A percentile compares a stretch with the other conserved stretches of the same genome.
Conservation (phyloP, 1,139 yeast species). For the Entelexis paramagnoliae region DNA sequence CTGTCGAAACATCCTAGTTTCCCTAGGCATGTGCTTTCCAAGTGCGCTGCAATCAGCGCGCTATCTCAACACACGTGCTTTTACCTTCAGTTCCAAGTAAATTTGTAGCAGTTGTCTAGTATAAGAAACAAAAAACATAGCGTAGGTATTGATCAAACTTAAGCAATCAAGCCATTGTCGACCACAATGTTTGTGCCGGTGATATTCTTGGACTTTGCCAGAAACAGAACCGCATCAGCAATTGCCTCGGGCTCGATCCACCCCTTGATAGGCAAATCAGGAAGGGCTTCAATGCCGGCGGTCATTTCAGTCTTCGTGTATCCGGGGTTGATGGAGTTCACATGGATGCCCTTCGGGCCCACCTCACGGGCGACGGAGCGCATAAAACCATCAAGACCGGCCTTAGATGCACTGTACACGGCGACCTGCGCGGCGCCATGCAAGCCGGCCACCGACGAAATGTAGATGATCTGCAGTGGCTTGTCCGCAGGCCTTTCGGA, state of each 20-base stretch:
- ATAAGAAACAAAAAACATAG: too few relatives aligned
- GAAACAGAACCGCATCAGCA: conserved; percentile 32
- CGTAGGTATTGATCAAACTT: too few relatives aligned
- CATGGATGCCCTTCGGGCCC: conserved; percentile 40
- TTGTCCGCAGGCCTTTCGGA: conserved; percentile 2
- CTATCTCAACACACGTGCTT: too few relatives aligned
- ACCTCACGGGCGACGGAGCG: conserved; percentile 53
- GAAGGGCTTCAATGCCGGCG: neutral
- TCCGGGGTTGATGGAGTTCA: conserved; percentile 64
- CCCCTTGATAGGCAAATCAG: conserved; percentile 10
- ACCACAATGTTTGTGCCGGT: conserved; percentile 29
- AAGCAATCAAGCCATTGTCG: conserved; percentile 28
- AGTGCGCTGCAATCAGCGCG: too few relatives aligned
- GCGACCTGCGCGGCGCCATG: conserved; percentile 48
- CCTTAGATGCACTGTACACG: conserved; percentile 71
- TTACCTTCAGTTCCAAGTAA: too few relatives aligned
- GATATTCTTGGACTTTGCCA: conserved; percentile 26
- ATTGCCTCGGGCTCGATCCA: conserved; percentile 28
- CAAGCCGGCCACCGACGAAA: conserved; percentile 59
- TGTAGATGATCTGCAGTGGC: conserved; percentile 42
- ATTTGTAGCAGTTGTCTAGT: too few relatives aligned
- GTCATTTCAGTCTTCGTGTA: conserved; percentile 67
- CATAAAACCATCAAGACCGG: conserved; percentile 59
- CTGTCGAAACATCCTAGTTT: too few relatives aligned
- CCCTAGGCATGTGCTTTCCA: too few relatives aligned